phyloP scores from a whole-genome alignment of 1,284 basidiomycete genomes.

The Microbotryum silenes-acaulis region DNA sequence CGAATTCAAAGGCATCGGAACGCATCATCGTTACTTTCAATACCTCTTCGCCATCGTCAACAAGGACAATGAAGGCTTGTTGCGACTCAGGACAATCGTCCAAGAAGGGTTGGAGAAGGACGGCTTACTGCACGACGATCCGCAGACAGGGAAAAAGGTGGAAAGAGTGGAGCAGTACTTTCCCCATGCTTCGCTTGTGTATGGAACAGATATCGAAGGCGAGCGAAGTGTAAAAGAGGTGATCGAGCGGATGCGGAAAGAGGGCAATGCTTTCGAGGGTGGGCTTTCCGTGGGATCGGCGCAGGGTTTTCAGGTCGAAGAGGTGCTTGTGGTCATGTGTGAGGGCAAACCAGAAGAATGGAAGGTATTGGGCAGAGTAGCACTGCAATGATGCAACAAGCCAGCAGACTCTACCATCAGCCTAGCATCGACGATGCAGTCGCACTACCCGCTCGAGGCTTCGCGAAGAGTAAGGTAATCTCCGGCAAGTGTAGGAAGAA shows the following conservation, averaged over 20 bases:
- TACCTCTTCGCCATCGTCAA: constrained; percentile 14
- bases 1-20: background rate
- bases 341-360: constrained; percentile 20
- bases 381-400: background rate
- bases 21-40: constrained; percentile 11
- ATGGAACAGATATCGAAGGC: constrained; percentile 5
- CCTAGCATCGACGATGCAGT: too few species aligned
- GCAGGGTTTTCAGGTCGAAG: constrained; percentile 1
- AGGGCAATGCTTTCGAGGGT: background rate
- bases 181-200: constrained; percentile 17
- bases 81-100: background rate
- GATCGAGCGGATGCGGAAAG: constrained; percentile 1
- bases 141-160: too few species aligned
- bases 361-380: constrained; percentile 10
- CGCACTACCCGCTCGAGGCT: too few species aligned
- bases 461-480: too few species aligned
- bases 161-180: constrained; percentile 14
- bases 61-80: background rate
- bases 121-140: background rate
- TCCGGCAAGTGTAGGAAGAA: too few species aligned
- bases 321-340: constrained; percentile 13
- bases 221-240: background rate
- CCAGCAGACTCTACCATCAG: too few species aligned
- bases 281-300: background rate
- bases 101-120: background rate